Conservation (phyloP, 139 green algal species). For the Chlorella sp. region DNA sequence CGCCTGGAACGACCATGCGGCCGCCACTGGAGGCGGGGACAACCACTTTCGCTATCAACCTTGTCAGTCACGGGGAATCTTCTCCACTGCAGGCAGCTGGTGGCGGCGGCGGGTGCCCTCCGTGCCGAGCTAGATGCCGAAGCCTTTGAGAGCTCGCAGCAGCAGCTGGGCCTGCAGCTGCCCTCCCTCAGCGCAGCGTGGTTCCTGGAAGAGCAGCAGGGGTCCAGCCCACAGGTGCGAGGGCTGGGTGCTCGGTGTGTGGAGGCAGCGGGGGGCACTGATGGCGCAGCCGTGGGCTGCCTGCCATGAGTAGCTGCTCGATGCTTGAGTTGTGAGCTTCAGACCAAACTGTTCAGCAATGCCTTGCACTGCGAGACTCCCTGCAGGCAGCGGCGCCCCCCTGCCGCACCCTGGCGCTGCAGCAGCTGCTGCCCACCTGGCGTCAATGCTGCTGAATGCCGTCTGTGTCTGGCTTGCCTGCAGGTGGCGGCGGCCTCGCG, state of each 20-base stretch:
- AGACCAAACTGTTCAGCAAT: background rate
- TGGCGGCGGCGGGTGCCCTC: background rate
- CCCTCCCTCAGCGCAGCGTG: slow-evolving; percentile 45
- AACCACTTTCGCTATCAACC: too few species aligned
- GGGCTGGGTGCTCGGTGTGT: too few species aligned
- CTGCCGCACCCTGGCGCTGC: too few species aligned
- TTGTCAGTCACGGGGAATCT: too few species aligned
- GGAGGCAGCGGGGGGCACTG: background rate
- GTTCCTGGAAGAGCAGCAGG: slow-evolving; percentile 6
- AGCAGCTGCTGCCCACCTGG: background rate
- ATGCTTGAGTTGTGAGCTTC: too few species aligned
- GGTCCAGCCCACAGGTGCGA: background rate
- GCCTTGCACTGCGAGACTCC: background rate
- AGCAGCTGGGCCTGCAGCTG: slow-evolving; percentile 21
- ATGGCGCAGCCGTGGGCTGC: background rate
- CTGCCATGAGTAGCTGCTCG: too few species aligned
- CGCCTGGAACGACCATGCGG: too few species aligned
- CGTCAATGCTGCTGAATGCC: background rate
- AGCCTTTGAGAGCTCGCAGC: background rate
- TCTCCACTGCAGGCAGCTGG: slow-evolving; percentile 32
- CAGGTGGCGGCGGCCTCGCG: slow-evolving; percentile 53
- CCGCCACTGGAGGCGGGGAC: too few species aligned
- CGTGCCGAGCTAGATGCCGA: background rate
- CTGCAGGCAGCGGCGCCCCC: too few species aligned
- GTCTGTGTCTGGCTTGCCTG: too few species aligned